Evolutionary conservation across 495 filamentous ascomycete species (phyloP).

Genomic region (Filosporella fistucella): DNA sequence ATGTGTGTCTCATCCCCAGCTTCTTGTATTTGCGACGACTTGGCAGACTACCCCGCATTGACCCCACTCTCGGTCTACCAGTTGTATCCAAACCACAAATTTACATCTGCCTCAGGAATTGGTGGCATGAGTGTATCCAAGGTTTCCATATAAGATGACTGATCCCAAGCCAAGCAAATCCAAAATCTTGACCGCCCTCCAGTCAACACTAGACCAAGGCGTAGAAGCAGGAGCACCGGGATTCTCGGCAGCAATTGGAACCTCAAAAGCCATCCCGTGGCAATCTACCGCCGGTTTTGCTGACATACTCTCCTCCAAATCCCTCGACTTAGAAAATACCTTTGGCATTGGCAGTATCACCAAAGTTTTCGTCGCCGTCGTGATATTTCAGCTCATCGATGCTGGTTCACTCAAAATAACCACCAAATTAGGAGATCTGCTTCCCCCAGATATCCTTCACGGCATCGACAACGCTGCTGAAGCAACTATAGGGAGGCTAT

Average conservation of each 20-base stretch:
- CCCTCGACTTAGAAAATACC: neutral
- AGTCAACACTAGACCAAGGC: neutral
- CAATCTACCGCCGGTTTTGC: neutral
- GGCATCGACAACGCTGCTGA: neutral
- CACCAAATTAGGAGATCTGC: neutral
- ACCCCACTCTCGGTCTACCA: no score
- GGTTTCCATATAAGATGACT: no score
- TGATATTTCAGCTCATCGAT: neutral
- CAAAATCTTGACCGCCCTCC: neutral
- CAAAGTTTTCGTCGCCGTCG: neutral
- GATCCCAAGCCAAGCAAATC: no score
- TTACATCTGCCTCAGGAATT: no score
- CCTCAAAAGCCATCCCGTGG: neutral
- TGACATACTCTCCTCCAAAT: neutral
- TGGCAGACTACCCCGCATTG: no score
- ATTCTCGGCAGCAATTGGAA: neutral
- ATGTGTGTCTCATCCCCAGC: no score
- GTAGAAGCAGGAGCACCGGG: neutral
- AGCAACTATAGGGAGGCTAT: neutral
- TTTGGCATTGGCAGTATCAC: slow-evolving; percentile 1
- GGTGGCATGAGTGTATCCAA: no score
- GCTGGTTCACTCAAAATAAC: neutral
- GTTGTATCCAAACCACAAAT: no score
- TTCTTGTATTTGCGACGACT: no score
- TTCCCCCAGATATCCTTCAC: neutral